These are phyloP conservation scores for Ceratocystiopsis minuta DNA, from an alignment of 2,329 filamentous ascomycete genomes.

Conservation along the genomic window DNA sequence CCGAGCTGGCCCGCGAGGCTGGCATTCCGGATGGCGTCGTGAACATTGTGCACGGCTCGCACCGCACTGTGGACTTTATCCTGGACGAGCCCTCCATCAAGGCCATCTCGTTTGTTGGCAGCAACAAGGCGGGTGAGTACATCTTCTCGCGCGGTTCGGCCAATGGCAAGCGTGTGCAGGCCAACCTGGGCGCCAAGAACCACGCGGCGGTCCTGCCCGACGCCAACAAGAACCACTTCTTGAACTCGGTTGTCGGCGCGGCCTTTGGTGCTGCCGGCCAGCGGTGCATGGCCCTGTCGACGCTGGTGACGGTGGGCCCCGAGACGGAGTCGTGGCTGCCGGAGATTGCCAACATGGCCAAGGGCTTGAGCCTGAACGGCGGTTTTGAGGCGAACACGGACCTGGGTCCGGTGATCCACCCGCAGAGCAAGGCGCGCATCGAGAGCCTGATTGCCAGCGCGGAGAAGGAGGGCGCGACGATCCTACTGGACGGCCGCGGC, in stretches of 20 bases:
- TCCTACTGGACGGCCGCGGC: conserved; percentile 65
- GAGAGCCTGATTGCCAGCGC: conserved; percentile 58
- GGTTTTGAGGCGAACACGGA: conserved; percentile 69
- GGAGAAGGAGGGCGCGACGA: conserved; percentile 63
- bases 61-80: conserved; percentile 71
- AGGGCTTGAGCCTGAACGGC: conserved; percentile 54
- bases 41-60: conserved; percentile 67
- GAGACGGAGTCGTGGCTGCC: conserved; percentile 70
- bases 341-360: conserved; percentile 61
- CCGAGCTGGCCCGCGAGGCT: conserved; percentile 61
- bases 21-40: conserved; percentile 69
- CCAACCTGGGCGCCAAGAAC: conserved; percentile 79
- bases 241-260: conserved; percentile 69
- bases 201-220: conserved; percentile 71
- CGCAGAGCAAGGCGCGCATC: conserved; percentile 62
- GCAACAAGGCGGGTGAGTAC: conserved; percentile 79
- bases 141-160: conserved; percentile 63
- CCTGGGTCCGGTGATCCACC: conserved; percentile 65
- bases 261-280: conserved; percentile 75
- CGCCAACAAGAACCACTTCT: conserved; percentile 77
- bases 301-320: conserved; percentile 57
- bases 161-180: conserved; percentile 77
- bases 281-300: conserved; percentile 74
- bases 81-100: conserved; percentile 73
- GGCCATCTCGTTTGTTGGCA: conserved; percentile 71